These are phyloP conservation scores for Ormosia emarginata DNA, from an alignment of 306 rosid species.

Conservation along the genomic window DNA sequence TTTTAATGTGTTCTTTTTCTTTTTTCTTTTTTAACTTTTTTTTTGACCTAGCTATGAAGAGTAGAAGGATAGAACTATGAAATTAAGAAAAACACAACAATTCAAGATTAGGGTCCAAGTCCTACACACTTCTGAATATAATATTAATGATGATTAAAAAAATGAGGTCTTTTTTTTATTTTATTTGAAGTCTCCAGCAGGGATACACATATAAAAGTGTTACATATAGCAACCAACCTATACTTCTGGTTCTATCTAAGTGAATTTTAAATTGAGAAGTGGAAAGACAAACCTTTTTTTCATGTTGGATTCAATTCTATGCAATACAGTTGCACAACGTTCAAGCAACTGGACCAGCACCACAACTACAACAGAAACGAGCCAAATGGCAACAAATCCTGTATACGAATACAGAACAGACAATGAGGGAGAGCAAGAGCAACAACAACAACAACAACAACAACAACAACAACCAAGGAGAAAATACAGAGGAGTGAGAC, in stretches of 20 bases:
- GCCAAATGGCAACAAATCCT: neutral
- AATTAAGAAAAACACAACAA: neutral
- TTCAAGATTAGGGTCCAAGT: neutral
- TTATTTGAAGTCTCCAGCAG: neutral
- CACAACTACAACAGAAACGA: neutral
- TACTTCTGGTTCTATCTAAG: neutral
- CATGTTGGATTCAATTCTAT: neutral
- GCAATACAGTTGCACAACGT: constrained; percentile 7
- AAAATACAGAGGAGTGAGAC: constrained; percentile 74
- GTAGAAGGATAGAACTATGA: neutral
- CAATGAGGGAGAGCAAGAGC: neutral
- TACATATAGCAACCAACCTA: neutral
- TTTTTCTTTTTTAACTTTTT: no score
- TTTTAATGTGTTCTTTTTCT: no score
- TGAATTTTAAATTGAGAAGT: neutral
- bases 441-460: neutral
- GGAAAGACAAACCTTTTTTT: neutral
- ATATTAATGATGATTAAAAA: neutral
- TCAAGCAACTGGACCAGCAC: neutral
- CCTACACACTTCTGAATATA: neutral
- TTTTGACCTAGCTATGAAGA: neutral
- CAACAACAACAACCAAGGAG: constrained; percentile 17
- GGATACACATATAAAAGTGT: neutral
- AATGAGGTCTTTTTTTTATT: no score
- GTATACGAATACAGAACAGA: constrained; percentile 41